Base-by-base conservation (phyloP, 108 stramenopile species). In the Nannochloropsis oceanica region DNA sequence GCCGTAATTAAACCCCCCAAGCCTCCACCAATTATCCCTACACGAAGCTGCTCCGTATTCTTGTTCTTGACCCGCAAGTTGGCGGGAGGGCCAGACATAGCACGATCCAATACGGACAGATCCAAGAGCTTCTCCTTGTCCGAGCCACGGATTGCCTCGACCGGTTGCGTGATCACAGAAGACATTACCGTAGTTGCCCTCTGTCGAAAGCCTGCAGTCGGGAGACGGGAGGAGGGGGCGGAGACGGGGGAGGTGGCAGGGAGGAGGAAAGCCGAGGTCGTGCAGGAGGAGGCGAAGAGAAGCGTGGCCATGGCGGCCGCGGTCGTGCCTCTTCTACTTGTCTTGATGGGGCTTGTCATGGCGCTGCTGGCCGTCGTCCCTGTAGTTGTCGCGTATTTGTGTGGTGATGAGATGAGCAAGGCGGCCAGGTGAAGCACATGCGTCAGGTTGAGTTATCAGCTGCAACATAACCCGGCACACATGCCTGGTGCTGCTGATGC, bases 1-100 rank as follows among this genome's bases (percentile, higher is more conserved):
- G 96, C 95, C 83, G 95, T 94, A 81, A 97, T 88, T 95, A 97
- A 94, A 26, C 96, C 96, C 20, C 95, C 95, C 80, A 97, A 87
- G 43, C 96, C 96, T 43, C 94, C 94, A 73, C 96, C 96, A 80
- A 97, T 93, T 82, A 97, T 95, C 26, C 96, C 96, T 10, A 73
- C 59, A n/a, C 59, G 59, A 18, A 73, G 59, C n/a, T n/a, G 59
- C 59, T 73, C 59, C 22, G 59, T 73, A 10, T n/a, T 73, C 59
- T 18, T 73, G 59, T 73, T 10, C 59, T 73, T 73, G 22, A 73
- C 59, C 59, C 59, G 18, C 59, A 73, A n/a, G n/a, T 9, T 73
- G 18, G 59, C 59, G n/a, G 59, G 59, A n/a, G 59, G 59, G 59
- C 59, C 59, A n/a, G 59, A 73, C 59, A 73, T 73, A 7, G 59